Conservation (phyloP, 768 basidiomycete species). For the Strobilomyces dryophilus region DNA sequence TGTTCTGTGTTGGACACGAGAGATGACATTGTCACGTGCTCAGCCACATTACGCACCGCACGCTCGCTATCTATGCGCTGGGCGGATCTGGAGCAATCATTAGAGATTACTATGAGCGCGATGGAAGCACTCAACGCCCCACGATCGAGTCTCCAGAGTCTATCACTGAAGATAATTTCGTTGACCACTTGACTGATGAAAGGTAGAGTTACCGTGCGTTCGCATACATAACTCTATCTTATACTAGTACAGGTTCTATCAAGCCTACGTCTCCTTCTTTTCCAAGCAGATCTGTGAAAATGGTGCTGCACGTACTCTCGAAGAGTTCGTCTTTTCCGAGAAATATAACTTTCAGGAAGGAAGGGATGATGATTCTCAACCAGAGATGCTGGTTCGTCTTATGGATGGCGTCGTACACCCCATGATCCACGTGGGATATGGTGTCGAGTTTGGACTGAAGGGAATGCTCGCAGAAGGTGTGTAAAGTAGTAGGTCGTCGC, state of each 20-base stretch:
- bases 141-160: constrained; percentile 20
- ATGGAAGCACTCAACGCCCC: constrained; percentile 20
- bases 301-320: constrained; percentile 16
- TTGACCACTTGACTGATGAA: constrained; percentile 24
- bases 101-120: constrained; percentile 24
- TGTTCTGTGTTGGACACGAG: background rate
- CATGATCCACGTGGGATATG: constrained; percentile 59
- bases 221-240: background rate
- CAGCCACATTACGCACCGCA: constrained; percentile 30
- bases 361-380: constrained; percentile 26
- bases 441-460: constrained; percentile 57
- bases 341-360: constrained; percentile 23
- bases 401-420: constrained; percentile 52
- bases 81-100: constrained; percentile 23
- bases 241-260: constrained; percentile 17
- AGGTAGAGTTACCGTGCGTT: constrained; percentile 12
- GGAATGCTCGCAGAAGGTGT: constrained; percentile 63
- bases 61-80: constrained; percentile 25
- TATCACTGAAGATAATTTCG: constrained; percentile 23
- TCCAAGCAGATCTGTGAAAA: constrained; percentile 11
- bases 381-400: constrained; percentile 52
- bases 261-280: constrained; percentile 28
- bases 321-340: constrained; percentile 31
- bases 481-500: background rate
- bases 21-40: background rate